Evolutionary conservation across 768 basidiomycete species (phyloP), one percentile per base, ranked within the genome.

Genomic region (Naganishia onofrii): DNA sequence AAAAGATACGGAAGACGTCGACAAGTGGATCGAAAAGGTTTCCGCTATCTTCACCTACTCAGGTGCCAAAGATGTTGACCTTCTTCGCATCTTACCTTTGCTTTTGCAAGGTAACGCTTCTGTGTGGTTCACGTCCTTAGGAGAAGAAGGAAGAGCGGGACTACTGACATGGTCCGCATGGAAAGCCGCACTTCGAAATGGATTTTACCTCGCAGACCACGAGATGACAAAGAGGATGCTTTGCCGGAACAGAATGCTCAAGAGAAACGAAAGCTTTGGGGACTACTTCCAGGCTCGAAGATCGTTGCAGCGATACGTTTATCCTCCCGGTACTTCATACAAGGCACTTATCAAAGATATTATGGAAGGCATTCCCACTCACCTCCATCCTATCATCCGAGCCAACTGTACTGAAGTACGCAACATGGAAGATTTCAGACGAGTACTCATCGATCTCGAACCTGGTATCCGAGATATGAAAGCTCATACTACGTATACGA

Each of bases 381-480:
- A 52, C 48, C 48, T 52, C 26, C 48, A 52, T 52, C 66, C 53
- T 17, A 21, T 67, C 66, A 67, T 69, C 23, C 28, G 48, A 53
- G 38, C 68, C 56, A 60, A 42, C 23, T 21, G 58, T 58, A 56
- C 36, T 34, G n/a, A 13, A 26, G 23, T 46, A 12, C 58, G 42
- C 17, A 64, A 42, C 23, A n/a, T 64, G 13, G 58, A 69, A 54
- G 68, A 69, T 15, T 69, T 69, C 68, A 10, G 51, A n/a, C 36
- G 68, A 3, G 36, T 64, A 51, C 58, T 69, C n/a, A 56, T 69
- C 52, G 58, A 69, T 31, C 42, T 69, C 32, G 68, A 64, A 53
- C 68, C 68, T 29, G 58, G 58, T 48, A 38, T 66, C 26, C 36
- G 68, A 13, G 17, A 21, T 42, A 21, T 28, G 23, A 48, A 21